Evolutionary conservation across 108 stramenopile species (phyloP).

Genomic region (Nannochloropsis salina): DNA sequence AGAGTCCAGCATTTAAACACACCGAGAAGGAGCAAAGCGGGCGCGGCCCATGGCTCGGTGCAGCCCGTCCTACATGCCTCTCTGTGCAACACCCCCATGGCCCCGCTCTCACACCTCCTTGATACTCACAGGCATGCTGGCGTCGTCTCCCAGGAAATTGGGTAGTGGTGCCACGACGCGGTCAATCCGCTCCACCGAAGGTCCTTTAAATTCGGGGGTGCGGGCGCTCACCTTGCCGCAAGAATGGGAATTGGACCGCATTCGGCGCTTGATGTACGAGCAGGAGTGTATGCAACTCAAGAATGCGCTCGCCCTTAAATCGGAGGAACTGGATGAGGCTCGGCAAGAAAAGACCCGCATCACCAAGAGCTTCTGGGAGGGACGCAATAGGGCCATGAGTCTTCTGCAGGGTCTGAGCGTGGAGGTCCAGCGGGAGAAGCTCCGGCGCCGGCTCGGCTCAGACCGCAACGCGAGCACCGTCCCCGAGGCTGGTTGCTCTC

Average conservation of each 20-base stretch:
- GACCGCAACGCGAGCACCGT: neutral
- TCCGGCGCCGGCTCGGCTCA: neutral
- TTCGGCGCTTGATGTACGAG: conserved; percentile 17
- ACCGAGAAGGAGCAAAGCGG: too few species aligned
- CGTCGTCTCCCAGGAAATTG: too few species aligned
- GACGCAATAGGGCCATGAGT: neutral
- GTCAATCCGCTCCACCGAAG: too few species aligned
- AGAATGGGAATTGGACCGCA: neutral
- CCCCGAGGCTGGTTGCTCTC: neutral
- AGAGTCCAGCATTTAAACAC: too few species aligned
- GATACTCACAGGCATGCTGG: too few species aligned
- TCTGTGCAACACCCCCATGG: too few species aligned
- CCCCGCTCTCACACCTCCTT: too few species aligned
- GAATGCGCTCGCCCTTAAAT: neutral
- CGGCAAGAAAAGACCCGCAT: conserved; percentile 14
- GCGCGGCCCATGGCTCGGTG: too few species aligned
- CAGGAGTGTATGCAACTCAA: neutral
- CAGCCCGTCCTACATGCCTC: too few species aligned
- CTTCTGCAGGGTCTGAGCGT: neutral
- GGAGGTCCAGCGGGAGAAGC: neutral
- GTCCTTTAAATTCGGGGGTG: too few species aligned
- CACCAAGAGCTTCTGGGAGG: conserved; percentile 4
- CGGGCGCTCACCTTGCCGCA: neutral
- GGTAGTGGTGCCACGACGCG: too few species aligned
- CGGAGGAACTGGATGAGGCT: neutral